Percentiles rank a stretch among this genome's conserved stretches.
These are phyloP conservation scores for Aspergillus quadrilineatus DNA, from an alignment of 2,329 filamentous ascomycete genomes.

Conservation along the genomic window DNA sequence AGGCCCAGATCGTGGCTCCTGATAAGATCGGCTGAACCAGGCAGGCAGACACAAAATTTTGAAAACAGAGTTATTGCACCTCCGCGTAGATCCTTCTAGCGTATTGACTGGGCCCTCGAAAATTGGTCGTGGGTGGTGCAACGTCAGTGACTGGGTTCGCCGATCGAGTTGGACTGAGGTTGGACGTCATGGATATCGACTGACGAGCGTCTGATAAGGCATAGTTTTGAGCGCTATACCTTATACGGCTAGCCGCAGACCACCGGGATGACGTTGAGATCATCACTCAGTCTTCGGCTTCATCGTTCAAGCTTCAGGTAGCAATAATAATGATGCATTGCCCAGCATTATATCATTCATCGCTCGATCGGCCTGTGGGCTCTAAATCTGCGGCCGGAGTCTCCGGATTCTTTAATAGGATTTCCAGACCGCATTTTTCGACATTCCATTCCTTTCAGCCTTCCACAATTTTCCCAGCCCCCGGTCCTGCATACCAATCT, in stretches of 20 bases:
- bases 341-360: constrained; percentile 31
- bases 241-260: constrained; percentile 22
- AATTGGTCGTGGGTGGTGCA: constrained; percentile 27
- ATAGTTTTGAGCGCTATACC: constrained; percentile 25
- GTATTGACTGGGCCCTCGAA: constrained; percentile 6
- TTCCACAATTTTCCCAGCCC: constrained; percentile 3
- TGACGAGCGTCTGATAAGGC: constrained; percentile 18
- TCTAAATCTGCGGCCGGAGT: constrained; percentile 19
- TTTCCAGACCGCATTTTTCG: constrained; percentile 2
- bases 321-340: constrained; percentile 22
- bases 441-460: constrained; percentile 8
- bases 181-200: constrained; percentile 32
- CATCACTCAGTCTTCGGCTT: constrained; percentile 13
- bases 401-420: constrained; percentile 25
- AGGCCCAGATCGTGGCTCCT: background rate
- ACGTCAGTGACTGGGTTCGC: constrained; percentile 23
- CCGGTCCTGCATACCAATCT: constrained; percentile 1
- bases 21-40: constrained; percentile 4
- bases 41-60: constrained; percentile 20
- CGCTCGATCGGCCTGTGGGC: constrained; percentile 10
- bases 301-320: constrained; percentile 4
- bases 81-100: constrained; percentile 24
- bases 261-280: constrained; percentile 38
- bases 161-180: constrained; percentile 15
- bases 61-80: constrained; percentile 6